phyloP scores from a whole-genome alignment of 1,284 basidiomycete genomes.

The Porogramme epimiltina region DNA sequence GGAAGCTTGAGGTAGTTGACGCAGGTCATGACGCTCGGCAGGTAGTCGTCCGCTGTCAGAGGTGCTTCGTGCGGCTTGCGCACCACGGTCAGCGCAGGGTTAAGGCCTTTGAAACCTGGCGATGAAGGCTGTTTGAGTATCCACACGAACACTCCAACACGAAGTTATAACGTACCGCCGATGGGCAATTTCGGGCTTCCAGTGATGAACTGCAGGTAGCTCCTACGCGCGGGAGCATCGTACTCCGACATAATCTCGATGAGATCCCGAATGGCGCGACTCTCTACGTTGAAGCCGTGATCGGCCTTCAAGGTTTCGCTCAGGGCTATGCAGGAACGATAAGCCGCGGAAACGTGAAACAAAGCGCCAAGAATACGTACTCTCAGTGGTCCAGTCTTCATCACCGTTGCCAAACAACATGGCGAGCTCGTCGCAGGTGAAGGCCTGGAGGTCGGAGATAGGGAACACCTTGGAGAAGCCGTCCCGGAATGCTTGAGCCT shows the following conservation, averaged over 20 bases:
- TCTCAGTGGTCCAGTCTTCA: slow-evolving; percentile 91
- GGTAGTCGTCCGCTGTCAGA: slow-evolving; percentile 89
- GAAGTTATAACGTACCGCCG: slow-evolving; percentile 60
- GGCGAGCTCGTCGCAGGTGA: slow-evolving; percentile 91
- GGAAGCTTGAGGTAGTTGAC: slow-evolving; percentile 96
- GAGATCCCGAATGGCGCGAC: slow-evolving; percentile 85
- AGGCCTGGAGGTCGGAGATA: slow-evolving; percentile 86
- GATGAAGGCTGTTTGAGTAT: neutral
- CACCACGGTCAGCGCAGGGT: slow-evolving; percentile 94
- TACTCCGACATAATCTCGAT: slow-evolving; percentile 88
- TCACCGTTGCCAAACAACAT: slow-evolving; percentile 95
- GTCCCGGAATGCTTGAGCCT: slow-evolving; percentile 85
- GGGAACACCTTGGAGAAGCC: slow-evolving; percentile 96
- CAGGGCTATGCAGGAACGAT: slow-evolving; percentile 66
- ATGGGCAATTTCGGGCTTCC: slow-evolving; percentile 94
- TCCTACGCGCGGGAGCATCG: slow-evolving; percentile 72
- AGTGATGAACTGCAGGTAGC: slow-evolving; percentile 96
- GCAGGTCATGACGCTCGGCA: slow-evolving; percentile 99
- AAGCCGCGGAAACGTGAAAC: slow-evolving; percentile 4
- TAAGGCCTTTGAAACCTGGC: slow-evolving; percentile 93
- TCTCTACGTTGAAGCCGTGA: slow-evolving; percentile 97
- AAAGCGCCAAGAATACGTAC: slow-evolving; percentile 49
- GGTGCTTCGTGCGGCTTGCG: slow-evolving; percentile 95
- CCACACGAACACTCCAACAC: neutral
- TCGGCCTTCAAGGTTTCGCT: slow-evolving; percentile 93